phyloP scores from a whole-genome alignment of 441 rosid species.

The Biscutella laevigata region DNA sequence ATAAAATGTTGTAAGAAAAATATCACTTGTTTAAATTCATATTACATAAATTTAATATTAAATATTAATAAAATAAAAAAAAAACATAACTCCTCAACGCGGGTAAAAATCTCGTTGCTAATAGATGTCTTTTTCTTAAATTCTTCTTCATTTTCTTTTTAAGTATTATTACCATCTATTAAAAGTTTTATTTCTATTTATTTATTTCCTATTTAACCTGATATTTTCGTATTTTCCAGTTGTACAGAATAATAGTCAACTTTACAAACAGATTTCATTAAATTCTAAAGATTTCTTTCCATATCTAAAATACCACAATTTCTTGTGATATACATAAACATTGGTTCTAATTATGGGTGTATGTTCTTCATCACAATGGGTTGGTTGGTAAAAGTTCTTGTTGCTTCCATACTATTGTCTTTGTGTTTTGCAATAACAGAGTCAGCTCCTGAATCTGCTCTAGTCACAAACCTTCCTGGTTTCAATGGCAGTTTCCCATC shows the following conservation, averaged over 20 bases:
- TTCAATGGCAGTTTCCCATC: slow-evolving; percentile 60
- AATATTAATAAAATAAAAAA: too few species aligned
- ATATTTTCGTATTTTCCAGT: too few species aligned
- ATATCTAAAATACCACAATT: background rate
- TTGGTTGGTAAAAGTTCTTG: slow-evolving; percentile 1
- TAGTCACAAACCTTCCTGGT: slow-evolving; percentile 57
- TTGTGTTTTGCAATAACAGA: slow-evolving; percentile 16
- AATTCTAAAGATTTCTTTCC: background rate
- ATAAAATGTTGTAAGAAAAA: too few species aligned
- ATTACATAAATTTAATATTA: too few species aligned
- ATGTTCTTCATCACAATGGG: slow-evolving; percentile 13
- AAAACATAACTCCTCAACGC: too few species aligned
- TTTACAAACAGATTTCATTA: background rate
- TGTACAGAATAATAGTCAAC: background rate
- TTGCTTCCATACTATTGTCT: slow-evolving; percentile 15
- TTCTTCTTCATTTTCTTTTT: too few species aligned
- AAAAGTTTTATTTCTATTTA: background rate
- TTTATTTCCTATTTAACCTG: background rate
- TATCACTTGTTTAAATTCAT: too few species aligned
- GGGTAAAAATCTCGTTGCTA: too few species aligned
- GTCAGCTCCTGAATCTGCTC: slow-evolving; percentile 52
- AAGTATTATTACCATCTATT: too few species aligned
- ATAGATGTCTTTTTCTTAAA: too few species aligned
- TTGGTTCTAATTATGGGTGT: background rate
- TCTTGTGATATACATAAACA: background rate